phyloP scores from a whole-genome alignment of 176 grass and related monocot species.

The Cocos nucifera region DNA sequence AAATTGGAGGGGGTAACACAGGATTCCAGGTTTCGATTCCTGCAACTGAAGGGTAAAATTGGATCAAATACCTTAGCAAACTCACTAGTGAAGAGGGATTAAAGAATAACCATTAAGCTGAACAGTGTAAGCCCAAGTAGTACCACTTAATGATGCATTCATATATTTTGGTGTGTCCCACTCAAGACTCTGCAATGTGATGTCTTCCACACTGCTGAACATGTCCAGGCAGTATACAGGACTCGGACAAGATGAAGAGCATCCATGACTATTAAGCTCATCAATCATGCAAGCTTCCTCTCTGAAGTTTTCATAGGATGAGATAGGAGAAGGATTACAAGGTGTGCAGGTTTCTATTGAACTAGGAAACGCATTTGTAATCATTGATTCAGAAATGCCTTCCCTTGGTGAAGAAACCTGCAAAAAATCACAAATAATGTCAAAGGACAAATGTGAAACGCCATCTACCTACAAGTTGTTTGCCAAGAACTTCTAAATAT shows the following conservation, averaged over 20 bases:
- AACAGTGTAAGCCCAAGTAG: background rate
- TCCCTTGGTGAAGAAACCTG: background rate
- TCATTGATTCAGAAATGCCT: background rate
- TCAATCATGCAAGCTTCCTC: conserved; percentile 5
- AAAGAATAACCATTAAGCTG: too few relatives aligned
- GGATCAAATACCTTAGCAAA: too few relatives aligned
- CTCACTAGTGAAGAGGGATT: too few relatives aligned
- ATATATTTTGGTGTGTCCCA: conserved; percentile 2
- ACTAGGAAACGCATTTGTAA: background rate
- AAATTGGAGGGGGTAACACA: conserved; percentile 29
- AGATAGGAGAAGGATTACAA: background rate
- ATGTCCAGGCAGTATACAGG: conserved; percentile 9
- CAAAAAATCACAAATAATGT: background rate
- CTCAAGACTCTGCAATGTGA: conserved; percentile 4
- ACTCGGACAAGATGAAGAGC: conserved; percentile 1
- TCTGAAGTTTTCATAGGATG: background rate
- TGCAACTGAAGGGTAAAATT: conserved; percentile 15
- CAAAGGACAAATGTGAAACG: too few relatives aligned
- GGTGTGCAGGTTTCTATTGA: background rate
- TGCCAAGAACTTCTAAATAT: too few relatives aligned
- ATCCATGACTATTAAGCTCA: background rate
- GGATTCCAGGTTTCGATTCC: conserved; percentile 37
- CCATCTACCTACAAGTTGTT: too few relatives aligned
- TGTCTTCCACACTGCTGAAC: conserved; percentile 9
- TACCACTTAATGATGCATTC: background rate